Percentiles rank a stretch among this genome's conserved stretches.
Conservation (phyloP, 73 alveolate species). For the Tetrahymena malaccensis region DNA sequence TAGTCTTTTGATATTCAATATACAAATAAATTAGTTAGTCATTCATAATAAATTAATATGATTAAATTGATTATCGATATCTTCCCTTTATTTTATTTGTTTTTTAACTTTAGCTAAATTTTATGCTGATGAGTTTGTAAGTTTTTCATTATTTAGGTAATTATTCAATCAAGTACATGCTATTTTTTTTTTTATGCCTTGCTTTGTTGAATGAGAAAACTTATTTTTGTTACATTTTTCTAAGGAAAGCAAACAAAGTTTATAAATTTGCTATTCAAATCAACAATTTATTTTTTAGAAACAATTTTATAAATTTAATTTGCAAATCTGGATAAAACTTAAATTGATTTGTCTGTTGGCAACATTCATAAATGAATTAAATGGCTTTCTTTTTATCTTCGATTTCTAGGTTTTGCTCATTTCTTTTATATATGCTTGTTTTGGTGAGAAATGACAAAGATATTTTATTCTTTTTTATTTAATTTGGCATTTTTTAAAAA, state of each 20-base stretch:
- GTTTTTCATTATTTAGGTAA: too few relatives aligned
- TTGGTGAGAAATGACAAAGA: not conserved
- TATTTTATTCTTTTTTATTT: too few relatives aligned
- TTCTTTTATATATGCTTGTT: too few relatives aligned
- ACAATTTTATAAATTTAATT: not conserved
- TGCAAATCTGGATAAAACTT: too few relatives aligned
- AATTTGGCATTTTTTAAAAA: not conserved
- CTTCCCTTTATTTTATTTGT: not conserved
- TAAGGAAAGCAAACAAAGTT: not conserved
- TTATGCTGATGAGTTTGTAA: too few relatives aligned
- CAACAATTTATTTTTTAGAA: not conserved
- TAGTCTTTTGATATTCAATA: not conserved
- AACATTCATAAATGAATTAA: too few relatives aligned
- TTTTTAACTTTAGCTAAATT: not conserved
- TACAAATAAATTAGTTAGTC: not conserved
- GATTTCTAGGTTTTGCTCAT: not conserved
- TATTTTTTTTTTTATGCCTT: too few relatives aligned
- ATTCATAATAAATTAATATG: not conserved
- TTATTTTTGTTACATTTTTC: not conserved
- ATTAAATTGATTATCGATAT: not conserved
- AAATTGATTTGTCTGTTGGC: not conserved
- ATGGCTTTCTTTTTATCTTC: too few relatives aligned
- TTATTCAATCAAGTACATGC: too few relatives aligned
- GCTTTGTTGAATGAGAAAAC: too few relatives aligned
- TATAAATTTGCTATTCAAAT: not conserved